Conservation (phyloP, 176 grass and related monocot species). For the Paspalum notatum region DNA sequence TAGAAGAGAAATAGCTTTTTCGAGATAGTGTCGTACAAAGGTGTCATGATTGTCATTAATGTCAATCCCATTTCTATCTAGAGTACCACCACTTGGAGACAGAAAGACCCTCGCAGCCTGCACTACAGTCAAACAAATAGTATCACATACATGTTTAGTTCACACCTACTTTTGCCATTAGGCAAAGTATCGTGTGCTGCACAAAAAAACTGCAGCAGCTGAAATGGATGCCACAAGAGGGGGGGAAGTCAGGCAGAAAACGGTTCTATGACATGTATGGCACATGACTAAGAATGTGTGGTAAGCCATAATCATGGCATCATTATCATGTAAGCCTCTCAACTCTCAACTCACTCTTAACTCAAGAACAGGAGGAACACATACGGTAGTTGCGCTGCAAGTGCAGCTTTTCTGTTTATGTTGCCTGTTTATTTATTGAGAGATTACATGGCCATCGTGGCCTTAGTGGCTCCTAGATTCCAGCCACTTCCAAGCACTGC, state of each 20-base stretch:
- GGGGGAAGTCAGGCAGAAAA: background rate
- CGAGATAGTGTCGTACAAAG: slow-evolving; percentile 58
- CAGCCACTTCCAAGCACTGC: no score
- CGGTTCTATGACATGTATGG: background rate
- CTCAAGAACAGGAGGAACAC: background rate
- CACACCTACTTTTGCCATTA: background rate
- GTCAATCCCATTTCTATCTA: slow-evolving; percentile 37
- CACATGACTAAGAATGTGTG: background rate
- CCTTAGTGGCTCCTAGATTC: no score
- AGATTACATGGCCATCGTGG: no score
- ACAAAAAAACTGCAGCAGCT: background rate
- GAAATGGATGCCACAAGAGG: background rate
- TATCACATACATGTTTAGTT: slow-evolving; percentile 16
- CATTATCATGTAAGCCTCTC: no score
- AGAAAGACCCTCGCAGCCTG: slow-evolving; percentile 72
- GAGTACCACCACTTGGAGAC: slow-evolving; percentile 37
- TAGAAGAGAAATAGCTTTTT: slow-evolving; percentile 66
- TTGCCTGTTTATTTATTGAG: no score
- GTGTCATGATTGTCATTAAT: slow-evolving; percentile 16
- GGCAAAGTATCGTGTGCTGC: no score
- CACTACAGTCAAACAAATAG: slow-evolving; percentile 42
- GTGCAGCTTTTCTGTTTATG: no score
- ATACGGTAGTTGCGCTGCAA: no score
- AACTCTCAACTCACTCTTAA: no score
- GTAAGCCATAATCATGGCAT: slow-evolving; percentile 5